phyloP scores from a whole-genome alignment of 768 basidiomycete genomes.

The Chalciporus pseudorubinellus region DNA sequence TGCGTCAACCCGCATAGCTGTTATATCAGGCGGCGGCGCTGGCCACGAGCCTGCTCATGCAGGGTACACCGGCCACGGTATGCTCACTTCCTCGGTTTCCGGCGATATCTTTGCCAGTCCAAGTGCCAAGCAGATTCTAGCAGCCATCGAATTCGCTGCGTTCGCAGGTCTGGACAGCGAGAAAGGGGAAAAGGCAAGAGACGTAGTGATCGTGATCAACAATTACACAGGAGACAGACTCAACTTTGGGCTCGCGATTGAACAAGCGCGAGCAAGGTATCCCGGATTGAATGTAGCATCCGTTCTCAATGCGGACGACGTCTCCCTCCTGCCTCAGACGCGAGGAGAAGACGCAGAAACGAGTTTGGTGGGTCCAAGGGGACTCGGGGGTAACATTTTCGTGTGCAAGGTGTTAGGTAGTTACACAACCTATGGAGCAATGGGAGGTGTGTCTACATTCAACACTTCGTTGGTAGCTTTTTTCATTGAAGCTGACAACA shows the following conservation, averaged over 20 bases:
- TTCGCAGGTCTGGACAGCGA: slow-evolving; percentile 25
- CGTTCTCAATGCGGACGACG: slow-evolving; percentile 56
- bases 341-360: slow-evolving; percentile 7
- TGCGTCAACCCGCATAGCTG: slow-evolving; percentile 31
- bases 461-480: slow-evolving; percentile 16
- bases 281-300: slow-evolving; percentile 39
- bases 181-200: slow-evolving; percentile 3
- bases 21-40: slow-evolving; percentile 50
- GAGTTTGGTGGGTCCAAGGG: slow-evolving; percentile 47
- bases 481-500: neutral
- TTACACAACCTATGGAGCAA: slow-evolving; percentile 36
- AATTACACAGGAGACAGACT: slow-evolving; percentile 57
- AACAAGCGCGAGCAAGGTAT: slow-evolving; percentile 43
- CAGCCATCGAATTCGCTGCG: slow-evolving; percentile 47
- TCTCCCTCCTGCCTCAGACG: slow-evolving; percentile 39
- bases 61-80: slow-evolving; percentile 55
- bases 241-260: slow-evolving; percentile 56
- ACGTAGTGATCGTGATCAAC: slow-evolving; percentile 41
- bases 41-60: slow-evolving; percentile 63
- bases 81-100: slow-evolving; percentile 54
- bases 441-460: slow-evolving; percentile 27
- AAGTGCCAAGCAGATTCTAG: slow-evolving; percentile 54
- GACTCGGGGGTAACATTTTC: slow-evolving; percentile 45
- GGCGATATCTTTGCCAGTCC: slow-evolving; percentile 65
- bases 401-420: slow-evolving; percentile 59